Base-by-base conservation (phyloP, 768 basidiomycete genomes). In the Leccinum truebloodii region DNA sequence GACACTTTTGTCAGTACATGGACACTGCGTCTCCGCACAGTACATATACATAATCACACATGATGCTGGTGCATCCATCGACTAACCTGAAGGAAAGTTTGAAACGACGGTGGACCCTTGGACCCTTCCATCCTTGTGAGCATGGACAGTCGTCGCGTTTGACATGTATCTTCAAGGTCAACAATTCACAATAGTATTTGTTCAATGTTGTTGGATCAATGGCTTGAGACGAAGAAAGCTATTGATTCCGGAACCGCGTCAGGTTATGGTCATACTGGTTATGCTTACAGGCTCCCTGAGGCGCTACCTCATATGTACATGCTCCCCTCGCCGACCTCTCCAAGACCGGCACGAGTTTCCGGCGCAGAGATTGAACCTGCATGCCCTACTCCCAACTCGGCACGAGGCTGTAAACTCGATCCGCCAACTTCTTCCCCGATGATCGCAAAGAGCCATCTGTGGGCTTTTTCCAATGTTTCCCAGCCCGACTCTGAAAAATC, bases 241-340 rank as follows among this genome's bases (percentile, higher is more conserved):
- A 8, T 16, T 6, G 22, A 34, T 7, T 16, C 5, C 13, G 26
- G 10, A 10, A 46, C n/a, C 1, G 28, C 51, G 20, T 32, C n/a
- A 54, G 32, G 32, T 28, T 3, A 26, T 32, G 32, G 32, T 34
- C 32, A 12, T 34, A 32, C 32, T 32, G 0, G 12, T n/a, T 34
- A 44, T 37, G 55, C 20, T 44, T 3, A 54, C 49, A 50, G 16
- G 26, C 2, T 10, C 39, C 34, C 34, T 22, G 3, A 56, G 12
- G 14, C 5, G 20, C n/a, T 12, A 1, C 24, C 1, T 74, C 61
- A 83, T 59, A 83, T 81, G 61, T 83, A 84, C 81, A 83, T 82
- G 22, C 79, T 73, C 3, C 80, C 80, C 39, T 85, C 83, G 6
- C 81, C 81, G 35, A 81, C 63, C 44, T 77, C 75, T 18, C 62